phyloP scores from a whole-genome alignment of 176 grass and related monocot species.

The Triticum timopheevii region DNA sequence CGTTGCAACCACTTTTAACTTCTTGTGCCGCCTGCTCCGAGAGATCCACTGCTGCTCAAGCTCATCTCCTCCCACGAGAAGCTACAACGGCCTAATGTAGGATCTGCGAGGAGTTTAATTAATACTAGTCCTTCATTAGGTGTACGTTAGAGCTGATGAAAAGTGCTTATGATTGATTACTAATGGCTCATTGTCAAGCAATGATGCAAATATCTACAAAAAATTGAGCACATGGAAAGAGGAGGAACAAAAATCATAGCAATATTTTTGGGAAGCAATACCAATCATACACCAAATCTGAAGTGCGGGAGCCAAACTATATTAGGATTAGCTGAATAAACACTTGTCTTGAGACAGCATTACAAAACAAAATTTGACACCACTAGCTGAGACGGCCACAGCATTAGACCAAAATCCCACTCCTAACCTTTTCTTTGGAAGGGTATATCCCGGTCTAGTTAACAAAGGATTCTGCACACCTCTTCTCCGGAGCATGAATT shows the following conservation, averaged over 20 bases:
- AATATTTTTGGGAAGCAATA: not conserved
- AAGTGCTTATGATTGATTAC: not conserved
- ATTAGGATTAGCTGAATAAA: constrained; percentile 54
- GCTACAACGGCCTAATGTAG: not conserved
- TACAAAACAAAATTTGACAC: constrained; percentile 27
- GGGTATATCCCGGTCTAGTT: constrained; percentile 8
- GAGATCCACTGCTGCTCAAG: not conserved
- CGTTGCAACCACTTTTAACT: constrained; percentile 31
- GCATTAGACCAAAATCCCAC: constrained; percentile 28
- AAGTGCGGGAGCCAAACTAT: constrained; percentile 35
- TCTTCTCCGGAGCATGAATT: not conserved
- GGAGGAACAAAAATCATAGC: not conserved
- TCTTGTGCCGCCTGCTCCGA: constrained; percentile 3
- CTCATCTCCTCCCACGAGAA: not conserved
- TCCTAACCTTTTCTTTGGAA: not conserved
- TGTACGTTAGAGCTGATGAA: not conserved
- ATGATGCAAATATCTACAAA: not conserved
- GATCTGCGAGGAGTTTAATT: not conserved
- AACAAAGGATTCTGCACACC: constrained; percentile 27
- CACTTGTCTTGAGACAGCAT: constrained; percentile 24
- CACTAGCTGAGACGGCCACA: constrained; percentile 22
- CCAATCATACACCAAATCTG: not conserved
- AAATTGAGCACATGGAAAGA: not conserved
- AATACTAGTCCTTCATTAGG: not conserved
- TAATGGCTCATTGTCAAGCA: not conserved